A percentile compares a stretch with the other conserved stretches of the same genome.
phyloP scores from a whole-genome alignment of 2,329 filamentous ascomycete genomes.

The Penicillium sp. region DNA sequence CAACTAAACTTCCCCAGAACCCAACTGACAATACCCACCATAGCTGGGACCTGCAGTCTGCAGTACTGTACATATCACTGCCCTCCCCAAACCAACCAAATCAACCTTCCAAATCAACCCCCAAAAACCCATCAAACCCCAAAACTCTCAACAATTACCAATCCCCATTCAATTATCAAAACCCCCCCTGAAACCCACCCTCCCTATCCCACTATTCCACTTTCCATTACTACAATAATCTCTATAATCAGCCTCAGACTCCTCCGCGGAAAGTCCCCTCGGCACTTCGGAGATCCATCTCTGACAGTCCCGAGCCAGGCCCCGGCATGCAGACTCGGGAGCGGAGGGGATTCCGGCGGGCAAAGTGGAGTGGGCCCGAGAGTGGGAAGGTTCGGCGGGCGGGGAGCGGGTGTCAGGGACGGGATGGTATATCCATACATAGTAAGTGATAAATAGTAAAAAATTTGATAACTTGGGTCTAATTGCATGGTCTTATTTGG shows the following conservation, averaged over 20 bases:
- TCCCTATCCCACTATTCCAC: too few relatives aligned
- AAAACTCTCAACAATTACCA: neutral
- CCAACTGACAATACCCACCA: neutral
- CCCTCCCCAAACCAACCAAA: too few relatives aligned
- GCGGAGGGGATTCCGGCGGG: slow-evolving; percentile 12
- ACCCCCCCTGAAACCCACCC: neutral
- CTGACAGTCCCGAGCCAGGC: slow-evolving; percentile 1
- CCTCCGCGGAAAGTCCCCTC: slow-evolving; percentile 23
- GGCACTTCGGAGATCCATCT: slow-evolving; percentile 17
- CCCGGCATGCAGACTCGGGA: slow-evolving; percentile 26
- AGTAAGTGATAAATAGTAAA: too few relatives aligned
- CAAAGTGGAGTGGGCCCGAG: slow-evolving; percentile 20
- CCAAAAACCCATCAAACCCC: neutral
- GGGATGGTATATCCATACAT: slow-evolving; percentile 1
- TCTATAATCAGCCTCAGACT: neutral
- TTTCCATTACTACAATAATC: too few relatives aligned
- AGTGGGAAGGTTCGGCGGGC: neutral
- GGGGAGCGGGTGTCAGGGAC: slow-evolving; percentile 10
- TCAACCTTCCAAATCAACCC: neutral
- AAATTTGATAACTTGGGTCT: too few relatives aligned
- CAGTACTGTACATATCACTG: neutral
- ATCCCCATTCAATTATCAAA: neutral
- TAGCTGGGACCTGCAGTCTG: neutral
- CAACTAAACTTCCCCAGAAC: neutral
- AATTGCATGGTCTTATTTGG: too few relatives aligned